Conservation (phyloP, 805 yeast genomes). For the Myxozyma nipponensis region DNA sequence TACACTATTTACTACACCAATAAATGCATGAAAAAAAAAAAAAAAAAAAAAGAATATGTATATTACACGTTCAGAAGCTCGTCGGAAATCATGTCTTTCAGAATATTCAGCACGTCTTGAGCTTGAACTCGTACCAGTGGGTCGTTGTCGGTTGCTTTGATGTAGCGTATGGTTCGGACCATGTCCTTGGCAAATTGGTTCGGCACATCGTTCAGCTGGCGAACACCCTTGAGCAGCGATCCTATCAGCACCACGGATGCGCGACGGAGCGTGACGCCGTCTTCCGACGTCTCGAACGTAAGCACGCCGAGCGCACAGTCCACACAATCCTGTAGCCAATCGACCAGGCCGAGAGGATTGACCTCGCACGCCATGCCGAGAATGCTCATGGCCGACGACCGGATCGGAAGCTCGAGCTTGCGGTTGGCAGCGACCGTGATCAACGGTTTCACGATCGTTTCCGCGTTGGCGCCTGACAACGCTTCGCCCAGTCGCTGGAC, state of each 20-base stretch:
- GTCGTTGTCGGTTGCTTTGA: conserved; percentile 33
- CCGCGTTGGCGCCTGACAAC: conserved; percentile 46
- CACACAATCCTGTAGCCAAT: conserved; percentile 51
- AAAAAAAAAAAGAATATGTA: background rate
- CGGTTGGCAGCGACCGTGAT: conserved; percentile 34
- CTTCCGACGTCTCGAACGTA: conserved; percentile 54
- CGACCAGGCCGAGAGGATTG: conserved; percentile 52
- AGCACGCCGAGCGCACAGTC: conserved; percentile 79
- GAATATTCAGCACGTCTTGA: conserved; percentile 26
- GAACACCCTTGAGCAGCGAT: conserved; percentile 34
- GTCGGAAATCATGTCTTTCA: conserved; percentile 23
- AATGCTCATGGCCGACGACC: conserved; percentile 85
- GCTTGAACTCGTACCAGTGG: conserved; percentile 36
- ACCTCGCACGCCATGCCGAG: conserved; percentile 66
- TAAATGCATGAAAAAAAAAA: conserved; percentile 1
- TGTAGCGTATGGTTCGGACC: conserved; percentile 21
- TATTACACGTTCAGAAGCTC: conserved; percentile 4
- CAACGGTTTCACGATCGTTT: conserved; percentile 44
- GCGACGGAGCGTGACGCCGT: conserved; percentile 55
- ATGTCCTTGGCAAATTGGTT: conserved; percentile 30
- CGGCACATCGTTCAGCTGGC: conserved; percentile 32
- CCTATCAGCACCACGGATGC: conserved; percentile 64
- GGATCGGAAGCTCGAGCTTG: conserved; percentile 50
- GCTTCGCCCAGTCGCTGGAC: conserved; percentile 50
- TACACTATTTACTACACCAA: background rate